A percentile compares a stretch with the other conserved stretches of the same genome.
These are phyloP conservation scores for Curvularia sp. DNA, from an alignment of 2,329 filamentous ascomycete genomes.

Conservation along the genomic window DNA sequence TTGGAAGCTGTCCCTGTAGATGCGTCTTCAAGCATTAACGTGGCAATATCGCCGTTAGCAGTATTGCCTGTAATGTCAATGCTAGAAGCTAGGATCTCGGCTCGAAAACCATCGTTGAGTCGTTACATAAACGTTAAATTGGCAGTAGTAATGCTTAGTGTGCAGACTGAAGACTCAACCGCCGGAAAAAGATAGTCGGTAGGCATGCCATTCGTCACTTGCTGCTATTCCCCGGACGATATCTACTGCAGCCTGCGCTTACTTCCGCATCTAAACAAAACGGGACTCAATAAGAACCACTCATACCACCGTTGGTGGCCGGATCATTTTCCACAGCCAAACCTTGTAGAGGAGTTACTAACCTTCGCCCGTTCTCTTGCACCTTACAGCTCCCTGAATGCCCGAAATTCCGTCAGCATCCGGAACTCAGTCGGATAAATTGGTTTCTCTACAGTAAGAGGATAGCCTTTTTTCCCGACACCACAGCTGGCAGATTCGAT, in stretches of 20 bases:
- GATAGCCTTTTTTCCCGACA: constrained; percentile 45
- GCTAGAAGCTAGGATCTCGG: constrained; percentile 51
- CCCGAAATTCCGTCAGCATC: constrained; percentile 37
- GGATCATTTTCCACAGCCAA: constrained; percentile 38
- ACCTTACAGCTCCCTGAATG: constrained; percentile 33
- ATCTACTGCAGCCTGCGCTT: constrained; percentile 36
- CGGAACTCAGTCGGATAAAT: constrained; percentile 33
- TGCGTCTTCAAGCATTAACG: constrained; percentile 13
- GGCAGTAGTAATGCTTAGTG: constrained; percentile 46
- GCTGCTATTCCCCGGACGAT: constrained; percentile 50
- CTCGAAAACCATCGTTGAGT: constrained; percentile 46
- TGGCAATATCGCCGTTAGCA: constrained; percentile 50
- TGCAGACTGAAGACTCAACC: constrained; percentile 46
- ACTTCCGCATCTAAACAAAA: not conserved
- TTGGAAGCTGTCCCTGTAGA: constrained; percentile 53
- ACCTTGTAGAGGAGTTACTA: constrained; percentile 36
- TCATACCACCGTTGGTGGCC: constrained; percentile 37
- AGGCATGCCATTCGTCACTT: constrained; percentile 43
- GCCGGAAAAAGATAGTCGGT: constrained; percentile 43
- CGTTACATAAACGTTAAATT: constrained; percentile 38
- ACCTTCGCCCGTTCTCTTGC: constrained; percentile 8
- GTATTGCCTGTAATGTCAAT: constrained; percentile 56
- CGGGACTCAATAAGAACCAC: not conserved
- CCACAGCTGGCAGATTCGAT: constrained; percentile 43
- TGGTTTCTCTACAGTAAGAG: constrained; percentile 48